Percentiles rank a stretch among this genome's conserved stretches.
phyloP scores from a whole-genome alignment of 2,329 filamentous ascomycete genomes.

The Sarocladiaceae sp. region DNA sequence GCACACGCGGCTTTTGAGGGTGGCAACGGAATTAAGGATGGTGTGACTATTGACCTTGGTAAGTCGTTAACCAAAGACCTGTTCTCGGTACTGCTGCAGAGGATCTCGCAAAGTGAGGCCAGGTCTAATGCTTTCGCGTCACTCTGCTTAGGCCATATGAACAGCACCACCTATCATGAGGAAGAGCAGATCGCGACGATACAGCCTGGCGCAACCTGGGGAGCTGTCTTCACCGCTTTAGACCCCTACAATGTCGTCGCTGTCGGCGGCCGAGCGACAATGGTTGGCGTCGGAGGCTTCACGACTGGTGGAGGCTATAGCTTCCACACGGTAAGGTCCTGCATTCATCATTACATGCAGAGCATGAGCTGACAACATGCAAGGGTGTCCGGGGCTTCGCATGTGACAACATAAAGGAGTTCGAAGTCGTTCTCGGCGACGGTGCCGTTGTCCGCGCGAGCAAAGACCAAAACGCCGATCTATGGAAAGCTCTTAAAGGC shows the following conservation, averaged over 20 bases:
- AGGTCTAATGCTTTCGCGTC: too few relatives aligned
- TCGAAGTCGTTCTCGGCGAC: slow-evolving; percentile 34
- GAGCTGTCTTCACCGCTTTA: slow-evolving; percentile 12
- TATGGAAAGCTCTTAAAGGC: slow-evolving; percentile 49
- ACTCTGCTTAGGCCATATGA: too few relatives aligned
- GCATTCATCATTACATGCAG: too few relatives aligned
- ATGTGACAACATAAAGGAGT: slow-evolving; percentile 35
- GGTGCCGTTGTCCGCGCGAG: slow-evolving; percentile 36
- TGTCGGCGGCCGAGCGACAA: slow-evolving; percentile 33
- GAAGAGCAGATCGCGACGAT: slow-evolving; percentile 30
- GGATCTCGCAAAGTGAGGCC: too few relatives aligned
- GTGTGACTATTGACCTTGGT: slow-evolving; percentile 18
- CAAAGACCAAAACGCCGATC: slow-evolving; percentile 35
- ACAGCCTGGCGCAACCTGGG: slow-evolving; percentile 37
- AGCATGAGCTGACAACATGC: too few relatives aligned
- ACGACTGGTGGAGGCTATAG: slow-evolving; percentile 16
- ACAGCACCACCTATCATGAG: slow-evolving; percentile 12
- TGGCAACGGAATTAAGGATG: slow-evolving; percentile 18
- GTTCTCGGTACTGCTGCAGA: too few relatives aligned
- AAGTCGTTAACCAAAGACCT: too few relatives aligned
- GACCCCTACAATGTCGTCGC: slow-evolving; percentile 27
- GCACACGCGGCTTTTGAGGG: slow-evolving; percentile 21
- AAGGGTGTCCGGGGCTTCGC: slow-evolving; percentile 29
- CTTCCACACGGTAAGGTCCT: slow-evolving; percentile 14
- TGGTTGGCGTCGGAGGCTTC: slow-evolving; percentile 18